Base-by-base conservation (phyloP, 2,329 filamentous ascomycete genomes). In the Beauveria caledonica region DNA sequence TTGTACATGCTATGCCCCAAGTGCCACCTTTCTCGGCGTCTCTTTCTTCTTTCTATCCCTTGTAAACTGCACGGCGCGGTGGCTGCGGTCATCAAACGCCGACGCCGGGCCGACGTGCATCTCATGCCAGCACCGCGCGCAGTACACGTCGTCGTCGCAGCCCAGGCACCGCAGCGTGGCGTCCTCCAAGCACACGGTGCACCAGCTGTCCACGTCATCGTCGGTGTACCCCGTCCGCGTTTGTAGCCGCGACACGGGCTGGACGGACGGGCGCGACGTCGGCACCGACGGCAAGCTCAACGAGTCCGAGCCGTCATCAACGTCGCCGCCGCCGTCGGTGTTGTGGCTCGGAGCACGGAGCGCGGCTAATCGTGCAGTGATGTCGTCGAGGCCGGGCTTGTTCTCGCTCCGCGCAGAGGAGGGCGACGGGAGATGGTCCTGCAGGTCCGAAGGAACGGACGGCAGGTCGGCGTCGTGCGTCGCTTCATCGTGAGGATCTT, bases 101-200 rank as follows among this genome's bases (percentile, higher is more conserved):
- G 88, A 89, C 49, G 79, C 77, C 1, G 86, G 84, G 0, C 88
- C 86, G 39, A 84, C 76, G 68, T 95, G 91, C 71, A 91, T 90
- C 68, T 93, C 90, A 62, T 80, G 81, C 90, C 90, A 96, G 76
- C 91, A 95, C 17, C 82, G 77, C 23, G 80, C 77, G 70, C 91
- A 96, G 70, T 93, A 95, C 45, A 90, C 76, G 64, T 92, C 85
- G 29, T 74, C 73, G 40, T 85, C 84, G 67, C 91, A 96, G 3
- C 87, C 89, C 0, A 86, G 69, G 69, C 91, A 96, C 61, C 80
- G 80, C 29, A 94, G 74, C 3, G 84, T 85, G 0, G 87, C 90
- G 68, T 94, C 88, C 62, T 91, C 89, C 51, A 88, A 84, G 69
- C 91, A 96, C 10, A 94, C 91, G 36, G 86, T 82, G 70, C 91